phyloP scores from a whole-genome alignment of 2,329 filamentous ascomycete genomes.

The Pseudopyricularia javanii region DNA sequence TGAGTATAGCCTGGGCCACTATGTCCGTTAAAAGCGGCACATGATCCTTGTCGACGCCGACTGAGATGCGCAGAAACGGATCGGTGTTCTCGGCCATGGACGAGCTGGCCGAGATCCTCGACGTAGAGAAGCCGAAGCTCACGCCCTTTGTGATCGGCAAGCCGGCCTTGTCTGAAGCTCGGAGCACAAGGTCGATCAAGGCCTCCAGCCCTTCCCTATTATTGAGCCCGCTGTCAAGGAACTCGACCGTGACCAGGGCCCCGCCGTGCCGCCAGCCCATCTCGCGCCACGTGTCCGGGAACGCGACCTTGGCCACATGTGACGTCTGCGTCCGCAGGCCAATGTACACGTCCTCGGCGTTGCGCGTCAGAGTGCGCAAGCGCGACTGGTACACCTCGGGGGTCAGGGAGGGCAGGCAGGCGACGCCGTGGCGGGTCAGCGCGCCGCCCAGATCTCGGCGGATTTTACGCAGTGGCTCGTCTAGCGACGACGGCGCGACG shows the following conservation, averaged over 20 bases:
- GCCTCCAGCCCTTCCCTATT: background rate
- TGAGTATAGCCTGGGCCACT: no score
- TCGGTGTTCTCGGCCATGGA: background rate
- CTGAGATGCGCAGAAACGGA: conserved; percentile 1
- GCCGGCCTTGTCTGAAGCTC: background rate
- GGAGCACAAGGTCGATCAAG: background rate
- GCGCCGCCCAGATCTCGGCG: background rate
- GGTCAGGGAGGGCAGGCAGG: background rate
- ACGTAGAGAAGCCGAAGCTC: background rate
- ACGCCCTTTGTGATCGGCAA: conserved; percentile 1
- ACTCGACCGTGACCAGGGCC: background rate
- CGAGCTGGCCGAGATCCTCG: background rate
- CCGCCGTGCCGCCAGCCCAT: conserved; percentile 1
- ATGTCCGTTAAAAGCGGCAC: no score
- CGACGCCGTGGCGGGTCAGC: background rate
- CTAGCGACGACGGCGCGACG: background rate
- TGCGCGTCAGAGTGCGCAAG: background rate
- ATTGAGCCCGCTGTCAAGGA: background rate
- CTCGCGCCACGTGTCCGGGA: background rate
- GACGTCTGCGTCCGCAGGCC: background rate
- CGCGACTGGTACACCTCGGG: background rate
- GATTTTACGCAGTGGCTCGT: conserved; percentile 1
- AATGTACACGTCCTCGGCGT: background rate
- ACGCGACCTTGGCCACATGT: background rate
- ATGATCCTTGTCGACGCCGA: background rate